Evolutionary conservation across 179 eudicot species (phyloP).

Genomic region (Amaranthus tricolor): DNA sequence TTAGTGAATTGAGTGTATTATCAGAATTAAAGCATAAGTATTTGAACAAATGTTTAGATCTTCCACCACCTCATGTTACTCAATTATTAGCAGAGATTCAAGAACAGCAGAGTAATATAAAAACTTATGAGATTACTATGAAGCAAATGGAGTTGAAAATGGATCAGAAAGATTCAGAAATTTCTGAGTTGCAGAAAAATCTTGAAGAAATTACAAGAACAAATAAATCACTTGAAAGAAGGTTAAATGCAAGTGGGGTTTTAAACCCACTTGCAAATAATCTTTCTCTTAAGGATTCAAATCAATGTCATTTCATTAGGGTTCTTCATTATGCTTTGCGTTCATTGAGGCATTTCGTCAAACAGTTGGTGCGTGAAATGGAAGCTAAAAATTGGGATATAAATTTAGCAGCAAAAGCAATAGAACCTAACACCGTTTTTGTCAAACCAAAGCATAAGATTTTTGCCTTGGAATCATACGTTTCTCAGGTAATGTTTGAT

Average conservation of each 20-base stretch:
- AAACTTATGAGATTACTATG: constrained; percentile 83
- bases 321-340: constrained; percentile 49
- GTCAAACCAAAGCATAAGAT: constrained; percentile 40
- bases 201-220: constrained; percentile 25
- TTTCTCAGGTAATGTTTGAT: constrained; percentile 57
- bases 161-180: constrained; percentile 37
- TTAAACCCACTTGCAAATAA: constrained; percentile 40
- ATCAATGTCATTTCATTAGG: constrained; percentile 44
- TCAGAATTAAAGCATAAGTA: constrained; percentile 70
- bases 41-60: constrained; percentile 49
- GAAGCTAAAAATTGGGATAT: constrained; percentile 67
- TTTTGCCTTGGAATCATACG: constrained; percentile 71
- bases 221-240: constrained; percentile 50
- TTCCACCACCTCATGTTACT: constrained; percentile 75
- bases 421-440: constrained; percentile 38
- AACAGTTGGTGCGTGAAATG: constrained; percentile 67
- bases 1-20: constrained; percentile 46
- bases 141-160: constrained; percentile 60
- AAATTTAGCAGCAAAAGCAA: constrained; percentile 61
- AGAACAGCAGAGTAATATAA: constrained; percentile 79
- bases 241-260: constrained; percentile 56
- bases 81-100: constrained; percentile 78
- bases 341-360: constrained; percentile 66
- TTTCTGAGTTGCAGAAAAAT: constrained; percentile 26
- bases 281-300: constrained; percentile 36